Conservation (phyloP, 2,329 filamentous ascomycete genomes). For the Arthrobotrys entomopaga region DNA sequence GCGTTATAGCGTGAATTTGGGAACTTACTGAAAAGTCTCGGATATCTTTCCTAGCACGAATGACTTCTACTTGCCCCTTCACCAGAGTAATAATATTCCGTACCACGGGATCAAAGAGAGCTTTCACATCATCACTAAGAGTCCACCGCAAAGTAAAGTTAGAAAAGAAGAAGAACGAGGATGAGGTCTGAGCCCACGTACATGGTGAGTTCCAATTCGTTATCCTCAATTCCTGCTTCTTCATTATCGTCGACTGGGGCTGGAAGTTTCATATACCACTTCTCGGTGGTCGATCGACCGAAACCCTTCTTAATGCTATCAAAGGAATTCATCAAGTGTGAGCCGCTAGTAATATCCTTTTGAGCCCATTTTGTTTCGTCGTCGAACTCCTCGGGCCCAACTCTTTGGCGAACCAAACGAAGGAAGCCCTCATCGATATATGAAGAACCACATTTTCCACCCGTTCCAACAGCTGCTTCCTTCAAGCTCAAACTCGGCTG, state of each 20-base stretch:
- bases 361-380: constrained; percentile 18
- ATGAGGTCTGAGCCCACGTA: neutral
- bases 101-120: constrained; percentile 54
- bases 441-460: constrained; percentile 55
- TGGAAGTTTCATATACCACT: constrained; percentile 30
- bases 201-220: constrained; percentile 42
- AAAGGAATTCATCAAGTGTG: constrained; percentile 44
- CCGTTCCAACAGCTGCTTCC: constrained; percentile 49
- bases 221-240: constrained; percentile 45
- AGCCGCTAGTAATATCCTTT: constrained; percentile 37
- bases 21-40: too few species aligned
- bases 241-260: constrained; percentile 50
- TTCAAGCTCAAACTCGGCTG: constrained; percentile 30
- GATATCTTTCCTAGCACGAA: neutral
- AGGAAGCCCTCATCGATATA: constrained; percentile 55
- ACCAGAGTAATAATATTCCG: constrained; percentile 33
- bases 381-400: constrained; percentile 27
- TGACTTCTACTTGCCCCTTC: constrained; percentile 17
- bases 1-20: neutral
- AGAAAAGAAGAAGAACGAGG: neutral
- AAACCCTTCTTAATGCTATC: constrained; percentile 53
- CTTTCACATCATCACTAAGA: constrained; percentile 36
- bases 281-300: constrained; percentile 24
- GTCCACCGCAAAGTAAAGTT: too few species aligned
- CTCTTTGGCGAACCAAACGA: constrained; percentile 24